These are phyloP conservation scores for Citrullus mucosospermus DNA, from an alignment of 306 rosid species.

Conservation along the genomic window DNA sequence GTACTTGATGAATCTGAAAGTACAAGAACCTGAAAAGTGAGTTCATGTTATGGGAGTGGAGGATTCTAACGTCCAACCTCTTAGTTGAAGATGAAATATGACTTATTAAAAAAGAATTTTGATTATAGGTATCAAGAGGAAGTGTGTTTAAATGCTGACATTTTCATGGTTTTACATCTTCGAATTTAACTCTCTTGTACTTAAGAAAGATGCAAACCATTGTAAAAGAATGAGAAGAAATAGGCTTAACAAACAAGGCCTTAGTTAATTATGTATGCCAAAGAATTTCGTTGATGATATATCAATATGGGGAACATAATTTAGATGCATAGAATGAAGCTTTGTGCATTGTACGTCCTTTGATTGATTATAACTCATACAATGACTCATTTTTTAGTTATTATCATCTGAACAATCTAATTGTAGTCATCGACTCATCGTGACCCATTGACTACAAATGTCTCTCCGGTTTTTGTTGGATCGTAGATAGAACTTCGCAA, in stretches of 20 bases:
- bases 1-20: neutral
- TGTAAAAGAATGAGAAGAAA: no score
- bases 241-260: neutral
- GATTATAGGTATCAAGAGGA: neutral
- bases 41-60: no score
- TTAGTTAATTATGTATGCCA: neutral
- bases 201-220: no score
- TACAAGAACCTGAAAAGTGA: neutral
- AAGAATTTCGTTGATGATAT: neutral
- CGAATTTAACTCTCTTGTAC: no score
- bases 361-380: neutral
- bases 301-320: neutral
- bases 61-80: no score
- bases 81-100: neutral
- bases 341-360: neutral
- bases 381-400: neutral
- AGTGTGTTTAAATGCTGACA: neutral
- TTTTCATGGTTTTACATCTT: neutral
- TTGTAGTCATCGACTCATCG: neutral
- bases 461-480: neutral
- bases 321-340: neutral
- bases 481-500: conserved; percentile 56
- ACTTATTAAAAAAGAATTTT: neutral
- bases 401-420: neutral
- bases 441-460: neutral